These are phyloP conservation scores for Arabis alpina DNA, from an alignment of 345 rosid species.

Conservation along the genomic window DNA sequence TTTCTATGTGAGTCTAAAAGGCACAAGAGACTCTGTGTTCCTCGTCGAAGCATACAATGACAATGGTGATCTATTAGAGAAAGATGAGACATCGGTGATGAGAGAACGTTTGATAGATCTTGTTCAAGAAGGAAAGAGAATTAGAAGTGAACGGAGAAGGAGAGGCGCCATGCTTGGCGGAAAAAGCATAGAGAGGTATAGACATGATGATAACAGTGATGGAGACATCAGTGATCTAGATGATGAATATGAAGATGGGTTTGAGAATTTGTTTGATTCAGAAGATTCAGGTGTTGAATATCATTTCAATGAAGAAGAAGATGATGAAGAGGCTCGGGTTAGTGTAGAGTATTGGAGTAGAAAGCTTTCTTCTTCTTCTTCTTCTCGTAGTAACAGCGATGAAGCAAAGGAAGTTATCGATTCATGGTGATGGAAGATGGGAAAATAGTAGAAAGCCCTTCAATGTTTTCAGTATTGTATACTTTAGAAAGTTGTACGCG, in stretches of 20 bases:
- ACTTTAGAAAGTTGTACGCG: neutral
- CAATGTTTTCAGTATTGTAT: neutral
- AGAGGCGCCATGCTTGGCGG: constrained; percentile 22
- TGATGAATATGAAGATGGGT: constrained; percentile 67
- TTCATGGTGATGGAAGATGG: constrained; percentile 56
- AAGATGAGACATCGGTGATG: constrained; percentile 54
- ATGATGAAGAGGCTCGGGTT: constrained; percentile 15
- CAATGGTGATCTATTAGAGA: constrained; percentile 66
- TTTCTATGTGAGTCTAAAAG: constrained; percentile 83
- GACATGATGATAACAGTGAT: constrained; percentile 27
- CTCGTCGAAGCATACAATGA: constrained; percentile 73
- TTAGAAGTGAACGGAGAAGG: constrained; percentile 66
- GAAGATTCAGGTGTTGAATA: constrained; percentile 58
- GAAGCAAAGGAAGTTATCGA: constrained; percentile 36
- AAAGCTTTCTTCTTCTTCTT: constrained; percentile 39
- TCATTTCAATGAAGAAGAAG: constrained; percentile 47
- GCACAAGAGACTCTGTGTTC: constrained; percentile 74
- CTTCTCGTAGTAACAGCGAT: constrained; percentile 26
- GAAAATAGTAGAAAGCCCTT: constrained; percentile 2
- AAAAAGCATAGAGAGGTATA: constrained; percentile 8
- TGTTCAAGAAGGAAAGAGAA: constrained; percentile 66
- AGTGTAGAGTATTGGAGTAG: constrained; percentile 62
- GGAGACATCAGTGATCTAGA: constrained; percentile 22
- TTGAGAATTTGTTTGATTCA: constrained; percentile 70
- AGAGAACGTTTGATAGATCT: constrained; percentile 64